Evolutionary conservation across 345 rosid genomes (phyloP).

Genomic region (Dovyalis caffra): DNA sequence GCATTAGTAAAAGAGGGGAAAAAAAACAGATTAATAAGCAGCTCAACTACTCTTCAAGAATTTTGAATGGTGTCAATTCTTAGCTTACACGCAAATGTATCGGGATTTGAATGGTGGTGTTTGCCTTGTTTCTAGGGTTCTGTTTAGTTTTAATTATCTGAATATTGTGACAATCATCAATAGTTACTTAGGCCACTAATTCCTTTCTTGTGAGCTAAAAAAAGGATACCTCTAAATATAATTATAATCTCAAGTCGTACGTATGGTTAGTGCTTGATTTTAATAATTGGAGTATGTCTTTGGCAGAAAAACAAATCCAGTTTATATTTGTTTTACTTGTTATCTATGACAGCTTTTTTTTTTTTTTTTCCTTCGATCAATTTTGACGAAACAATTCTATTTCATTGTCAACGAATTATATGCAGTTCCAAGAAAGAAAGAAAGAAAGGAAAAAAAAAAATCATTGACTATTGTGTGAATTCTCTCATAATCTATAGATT

Average conservation of each 20-base stretch:
- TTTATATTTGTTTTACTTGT: too few relatives aligned
- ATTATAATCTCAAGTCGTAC: too few relatives aligned
- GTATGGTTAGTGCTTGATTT: too few relatives aligned
- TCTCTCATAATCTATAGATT: background rate
- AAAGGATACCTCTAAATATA: too few relatives aligned
- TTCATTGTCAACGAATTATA: too few relatives aligned
- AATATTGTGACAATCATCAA: background rate
- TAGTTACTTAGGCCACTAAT: background rate
- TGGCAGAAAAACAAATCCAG: too few relatives aligned
- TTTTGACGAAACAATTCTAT: too few relatives aligned
- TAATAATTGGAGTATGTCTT: too few relatives aligned
- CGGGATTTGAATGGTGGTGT: slow-evolving; percentile 2
- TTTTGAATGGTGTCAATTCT: background rate
- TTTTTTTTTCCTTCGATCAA: too few relatives aligned
- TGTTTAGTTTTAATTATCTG: background rate
- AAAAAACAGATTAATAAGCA: background rate
- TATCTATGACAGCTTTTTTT: too few relatives aligned
- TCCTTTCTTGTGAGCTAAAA: background rate
- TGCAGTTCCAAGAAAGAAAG: too few relatives aligned
- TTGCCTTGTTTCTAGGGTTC: background rate
- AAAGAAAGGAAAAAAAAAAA: too few relatives aligned
- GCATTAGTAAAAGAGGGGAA: background rate
- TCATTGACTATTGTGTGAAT: background rate
- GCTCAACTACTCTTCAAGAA: slow-evolving; percentile 15
- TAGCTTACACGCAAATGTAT: slow-evolving; percentile 12